Base-by-base conservation (phyloP, 495 filamentous ascomycete species). In the Penicillium psychrofluorescens region DNA sequence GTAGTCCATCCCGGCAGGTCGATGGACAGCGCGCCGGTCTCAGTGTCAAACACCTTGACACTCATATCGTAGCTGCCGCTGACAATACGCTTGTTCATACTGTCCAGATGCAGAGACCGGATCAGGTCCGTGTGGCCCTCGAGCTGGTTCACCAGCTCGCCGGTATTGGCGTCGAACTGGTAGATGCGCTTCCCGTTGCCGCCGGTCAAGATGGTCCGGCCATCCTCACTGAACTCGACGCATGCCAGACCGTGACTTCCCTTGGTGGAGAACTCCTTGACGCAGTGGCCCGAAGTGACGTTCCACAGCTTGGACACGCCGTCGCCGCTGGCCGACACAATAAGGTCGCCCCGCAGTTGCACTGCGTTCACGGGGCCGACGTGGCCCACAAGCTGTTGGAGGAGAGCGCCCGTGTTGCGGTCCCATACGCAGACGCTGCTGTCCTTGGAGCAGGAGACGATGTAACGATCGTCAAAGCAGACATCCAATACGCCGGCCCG, bases 361-460 rank as follows among this genome's bases (percentile, higher is more conserved):
- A 98, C 86, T 8, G 92, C 92, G 53, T 98, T 98, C 36, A 98
- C 92, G 3, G 92, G 92, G 1, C 90, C 94, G 0, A 74, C 67
- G 63, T 98, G 92, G 6, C 91, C 92, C 33, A 74, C 72, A 33
- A 98, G 74, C 52, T 83, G 84, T 47, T 83, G 83, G 35, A 92
- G 62, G 14, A 90, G 70, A 4, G 66, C 67, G 35, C 86, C 85
- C 1, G 86, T 92, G 10, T 74, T 63, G 38, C 91, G 85, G 51
- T 95, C 86, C 92, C 92, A 98, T 13, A 97, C 79, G 61, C 86
- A 89, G 58, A 98, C 90, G 10, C 77, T 86, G 34, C 81, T 78
- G 66, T 98, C 92, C 65, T 97, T 97, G 49, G 88, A 95, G 68
- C 91, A 96, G 16, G 90, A 95, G 12, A 97, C 83, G 49, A 98